Evolutionary conservation across 2,329 filamentous ascomycete species (phyloP).

Genomic region (Microcera coccophila): DNA sequence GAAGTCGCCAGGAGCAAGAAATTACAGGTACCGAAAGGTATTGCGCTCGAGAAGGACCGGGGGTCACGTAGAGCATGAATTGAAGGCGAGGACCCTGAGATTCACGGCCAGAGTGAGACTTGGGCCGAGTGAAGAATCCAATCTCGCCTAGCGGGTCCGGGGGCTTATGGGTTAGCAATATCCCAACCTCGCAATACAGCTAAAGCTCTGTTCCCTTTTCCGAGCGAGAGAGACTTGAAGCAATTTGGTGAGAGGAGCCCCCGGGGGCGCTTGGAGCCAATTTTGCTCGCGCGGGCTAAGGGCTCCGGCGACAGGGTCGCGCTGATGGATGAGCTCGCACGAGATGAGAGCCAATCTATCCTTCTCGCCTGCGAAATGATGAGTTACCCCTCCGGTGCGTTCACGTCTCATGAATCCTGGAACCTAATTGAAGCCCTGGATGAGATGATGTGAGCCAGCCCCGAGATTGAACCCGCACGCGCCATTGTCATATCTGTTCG

Average conservation of each 20-base stretch:
- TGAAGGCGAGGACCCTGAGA: too few relatives aligned
- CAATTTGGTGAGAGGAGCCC: background rate
- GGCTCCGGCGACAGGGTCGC: background rate
- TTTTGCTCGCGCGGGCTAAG: background rate
- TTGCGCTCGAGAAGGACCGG: too few relatives aligned
- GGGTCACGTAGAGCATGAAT: background rate
- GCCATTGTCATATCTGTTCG: background rate
- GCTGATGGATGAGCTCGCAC: background rate
- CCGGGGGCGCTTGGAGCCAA: background rate
- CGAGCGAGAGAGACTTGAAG: too few relatives aligned
- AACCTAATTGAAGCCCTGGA: background rate
- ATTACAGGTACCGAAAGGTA: too few relatives aligned
- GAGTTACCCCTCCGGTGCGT: background rate
- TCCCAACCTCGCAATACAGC: background rate
- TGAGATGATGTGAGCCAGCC: background rate
- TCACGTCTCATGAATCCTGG: background rate
- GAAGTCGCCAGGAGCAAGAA: too few relatives aligned
- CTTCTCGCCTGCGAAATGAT: background rate
- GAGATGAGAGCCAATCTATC: slow-evolving; percentile 1
- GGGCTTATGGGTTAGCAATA: background rate
- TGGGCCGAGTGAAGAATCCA: slow-evolving; percentile 3
- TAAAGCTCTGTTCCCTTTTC: too few relatives aligned
- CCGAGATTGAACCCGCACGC: background rate
- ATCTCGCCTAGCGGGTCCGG: slow-evolving; percentile 10
- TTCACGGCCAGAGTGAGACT: too few relatives aligned